Evolutionary conservation across 805 yeast species (phyloP), one percentile per base, ranked within the genome.

Genomic region (Blastobotrys peoriensis): DNA sequence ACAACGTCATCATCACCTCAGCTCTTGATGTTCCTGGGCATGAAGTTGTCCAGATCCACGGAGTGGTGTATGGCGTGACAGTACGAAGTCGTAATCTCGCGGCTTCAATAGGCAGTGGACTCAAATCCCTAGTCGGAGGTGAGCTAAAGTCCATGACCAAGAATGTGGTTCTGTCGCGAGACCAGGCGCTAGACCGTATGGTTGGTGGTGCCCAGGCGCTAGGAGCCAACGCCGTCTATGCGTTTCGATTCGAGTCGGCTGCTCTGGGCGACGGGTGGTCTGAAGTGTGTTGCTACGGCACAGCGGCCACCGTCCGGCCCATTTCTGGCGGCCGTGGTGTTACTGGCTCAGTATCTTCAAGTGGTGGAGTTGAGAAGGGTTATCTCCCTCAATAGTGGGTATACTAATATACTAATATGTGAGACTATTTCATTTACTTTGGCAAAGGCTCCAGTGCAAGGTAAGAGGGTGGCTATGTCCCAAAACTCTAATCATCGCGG

Each of bases 181-280:
- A 50, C 34, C 43, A 52, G 28, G 52, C 54, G 3, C 10, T 52
- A 38, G 56, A 53, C 19, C 42, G 56, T 33, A 43, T 52, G 47
- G 38, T 53, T 10, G 43, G 35, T 9, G 56, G 54, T 5, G 56
- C 45, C 18, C 33, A 33, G 27, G 40, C 41, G 5, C 40, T 44
- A 8, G 56, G 57, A 3, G 56, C 40, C 20, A 53, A 53, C 37
- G 54, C 54, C 10, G 53, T 50, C 13, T 48, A 50, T 37, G 55
- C 57, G 4, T 40, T 53, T 35, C 41, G 57, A 20, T 53, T 37
- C 30, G 56, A 53, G 40, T 36, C 36, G 9, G 39, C 43, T 15
- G 17, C 46, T n/a, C 28, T 46, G 16, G 47, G 36, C 9, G 44
- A 46, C 33, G 45, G 49, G 19, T 43, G 40, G 48, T 47, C 45